phyloP scores from a whole-genome alignment of 495 filamentous ascomycete genomes.

The Lophium mytilinum region DNA sequence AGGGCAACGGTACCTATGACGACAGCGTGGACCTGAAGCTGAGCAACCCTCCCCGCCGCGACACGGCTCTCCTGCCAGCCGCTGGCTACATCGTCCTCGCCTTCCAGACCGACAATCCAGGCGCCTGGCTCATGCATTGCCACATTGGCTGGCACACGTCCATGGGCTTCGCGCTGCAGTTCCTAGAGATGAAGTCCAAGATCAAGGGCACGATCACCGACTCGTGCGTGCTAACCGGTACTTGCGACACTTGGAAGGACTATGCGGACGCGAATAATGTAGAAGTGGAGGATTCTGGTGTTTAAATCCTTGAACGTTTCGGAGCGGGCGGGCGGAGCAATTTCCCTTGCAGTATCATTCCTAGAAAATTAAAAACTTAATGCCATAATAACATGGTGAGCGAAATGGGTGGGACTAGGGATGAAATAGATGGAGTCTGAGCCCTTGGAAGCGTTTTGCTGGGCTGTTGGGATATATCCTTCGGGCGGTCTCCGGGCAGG shows the following conservation, averaged over 20 bases:
- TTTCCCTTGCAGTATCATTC: too few species aligned
- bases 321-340: too few species aligned
- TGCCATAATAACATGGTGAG: too few species aligned
- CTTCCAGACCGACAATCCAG: constrained; percentile 31
- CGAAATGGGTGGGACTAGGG: too few species aligned
- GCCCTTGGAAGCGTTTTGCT: too few species aligned
- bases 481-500: too few species aligned
- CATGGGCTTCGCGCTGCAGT: constrained; percentile 35
- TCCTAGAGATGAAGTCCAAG: constrained; percentile 26
- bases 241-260: not conserved
- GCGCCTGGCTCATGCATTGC: constrained; percentile 34
- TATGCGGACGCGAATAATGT: not conserved
- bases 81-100: constrained; percentile 29
- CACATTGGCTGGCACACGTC: constrained; percentile 29
- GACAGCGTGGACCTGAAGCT: constrained; percentile 23
- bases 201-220: constrained; percentile 9
- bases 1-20: constrained; percentile 17
- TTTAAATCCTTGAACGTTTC: not conserved
- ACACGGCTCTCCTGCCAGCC: constrained; percentile 26
- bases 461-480: too few species aligned
- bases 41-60: constrained; percentile 27
- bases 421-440: too few species aligned
- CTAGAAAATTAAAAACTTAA: too few species aligned
- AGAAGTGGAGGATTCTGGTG: not conserved
- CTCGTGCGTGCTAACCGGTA: not conserved